A percentile compares a stretch with the other conserved stretches of the same genome.
phyloP scores from a whole-genome alignment of 1,284 basidiomycete genomes.

The Gymnopus androsaceus region DNA sequence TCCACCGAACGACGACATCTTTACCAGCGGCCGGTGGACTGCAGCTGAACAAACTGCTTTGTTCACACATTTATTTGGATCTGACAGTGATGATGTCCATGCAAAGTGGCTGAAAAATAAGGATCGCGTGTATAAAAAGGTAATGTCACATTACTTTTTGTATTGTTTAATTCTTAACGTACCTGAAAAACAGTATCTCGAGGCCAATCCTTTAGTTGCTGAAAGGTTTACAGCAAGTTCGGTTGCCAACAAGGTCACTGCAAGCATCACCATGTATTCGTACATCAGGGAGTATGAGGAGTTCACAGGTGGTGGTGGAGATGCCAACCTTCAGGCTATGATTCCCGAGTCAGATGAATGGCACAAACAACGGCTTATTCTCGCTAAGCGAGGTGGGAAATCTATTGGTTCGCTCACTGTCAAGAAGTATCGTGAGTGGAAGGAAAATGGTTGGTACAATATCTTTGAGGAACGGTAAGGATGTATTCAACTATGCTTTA shows the following conservation, averaged over 20 bases:
- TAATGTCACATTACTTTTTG: not conserved
- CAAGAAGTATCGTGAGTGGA: slow-evolving; percentile 3
- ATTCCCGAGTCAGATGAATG: not conserved
- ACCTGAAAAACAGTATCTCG: not conserved
- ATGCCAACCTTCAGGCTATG: slow-evolving; percentile 7
- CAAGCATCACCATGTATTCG: not conserved
- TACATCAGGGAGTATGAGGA: slow-evolving; percentile 13
- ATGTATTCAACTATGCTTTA: not conserved
- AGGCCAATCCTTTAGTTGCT: not conserved
- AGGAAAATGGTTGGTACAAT: slow-evolving; percentile 11
- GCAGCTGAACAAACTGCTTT: not conserved
- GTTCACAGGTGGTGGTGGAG: slow-evolving; percentile 18
- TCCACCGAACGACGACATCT: not conserved
- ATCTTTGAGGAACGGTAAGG: slow-evolving; percentile 10
- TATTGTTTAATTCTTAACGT: not conserved
- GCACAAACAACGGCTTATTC: not conserved
- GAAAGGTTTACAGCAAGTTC: not conserved
- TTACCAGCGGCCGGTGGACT: not conserved
- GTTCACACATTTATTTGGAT: not conserved
- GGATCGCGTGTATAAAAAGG: slow-evolving; percentile 1
- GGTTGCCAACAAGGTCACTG: not conserved
- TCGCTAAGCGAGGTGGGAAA: not conserved
- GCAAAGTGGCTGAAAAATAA: not conserved
- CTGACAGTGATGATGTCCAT: not conserved
- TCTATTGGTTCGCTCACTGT: slow-evolving; percentile 9